Conservation (phyloP, 1,139 yeast genomes). For the Kazachstania sp. region DNA sequence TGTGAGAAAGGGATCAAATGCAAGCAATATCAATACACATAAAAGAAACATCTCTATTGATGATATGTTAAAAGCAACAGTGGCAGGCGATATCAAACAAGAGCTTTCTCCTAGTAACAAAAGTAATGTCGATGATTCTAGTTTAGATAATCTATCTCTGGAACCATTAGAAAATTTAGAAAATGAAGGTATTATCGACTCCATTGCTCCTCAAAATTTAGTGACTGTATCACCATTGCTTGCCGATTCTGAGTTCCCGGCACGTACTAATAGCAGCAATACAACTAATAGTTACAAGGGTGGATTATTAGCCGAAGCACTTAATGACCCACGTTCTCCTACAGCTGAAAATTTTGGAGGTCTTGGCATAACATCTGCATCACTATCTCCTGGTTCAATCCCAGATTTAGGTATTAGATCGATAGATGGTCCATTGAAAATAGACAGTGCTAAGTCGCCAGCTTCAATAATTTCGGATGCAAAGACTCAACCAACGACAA, state of each 20-base stretch:
- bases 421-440: not conserved
- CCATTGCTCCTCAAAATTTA: not conserved
- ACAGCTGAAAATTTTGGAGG: not conserved
- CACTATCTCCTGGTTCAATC: not conserved
- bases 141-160: slow-evolving; percentile 1
- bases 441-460: not conserved
- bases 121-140: not conserved
- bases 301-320: slow-evolving; percentile 1
- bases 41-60: slow-evolving; percentile 19
- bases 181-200: slow-evolving; percentile 3
- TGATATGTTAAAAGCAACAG: slow-evolving; percentile 20
- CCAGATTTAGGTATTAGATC: not conserved
- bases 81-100: slow-evolving; percentile 10
- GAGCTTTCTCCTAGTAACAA: not conserved
- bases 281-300: not conserved
- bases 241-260: not conserved
- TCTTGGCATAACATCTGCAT: not conserved
- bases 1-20: slow-evolving; percentile 1
- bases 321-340: not conserved
- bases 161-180: slow-evolving; percentile 3
- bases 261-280: not conserved
- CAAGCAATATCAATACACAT: slow-evolving; percentile 5
- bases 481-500: not conserved
- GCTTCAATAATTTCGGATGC: not conserved
- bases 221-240: not conserved